These are phyloP conservation scores for Pseudogymnoascus verrucosus DNA, from an alignment of 2,329 filamentous ascomycete species.

Conservation along the genomic window DNA sequence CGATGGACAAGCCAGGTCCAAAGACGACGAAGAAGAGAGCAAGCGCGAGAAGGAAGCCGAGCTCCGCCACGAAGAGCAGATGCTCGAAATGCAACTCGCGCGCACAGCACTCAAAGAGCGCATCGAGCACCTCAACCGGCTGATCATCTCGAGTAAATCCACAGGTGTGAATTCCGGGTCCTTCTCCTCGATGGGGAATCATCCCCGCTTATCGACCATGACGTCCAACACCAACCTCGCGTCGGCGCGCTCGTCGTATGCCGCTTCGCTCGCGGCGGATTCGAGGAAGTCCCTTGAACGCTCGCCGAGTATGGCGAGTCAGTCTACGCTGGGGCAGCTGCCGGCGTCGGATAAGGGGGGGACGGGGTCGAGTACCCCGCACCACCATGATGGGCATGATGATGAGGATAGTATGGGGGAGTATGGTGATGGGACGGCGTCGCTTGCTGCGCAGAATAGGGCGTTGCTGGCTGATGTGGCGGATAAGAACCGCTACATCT, in stretches of 20 bases:
- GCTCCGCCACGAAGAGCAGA: slow-evolving; percentile 88
- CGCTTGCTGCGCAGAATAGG: slow-evolving; percentile 73
- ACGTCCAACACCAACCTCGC: slow-evolving; percentile 37
- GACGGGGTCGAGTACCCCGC: slow-evolving; percentile 10
- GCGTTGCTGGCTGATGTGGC: slow-evolving; percentile 89
- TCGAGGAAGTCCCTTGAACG: slow-evolving; percentile 44
- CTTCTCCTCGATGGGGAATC: slow-evolving; percentile 58
- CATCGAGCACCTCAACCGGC: slow-evolving; percentile 90
- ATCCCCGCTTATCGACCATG: slow-evolving; percentile 49
- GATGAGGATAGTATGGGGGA: slow-evolving; percentile 70
- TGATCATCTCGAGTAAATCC: slow-evolving; percentile 93
- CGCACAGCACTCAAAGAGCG: slow-evolving; percentile 93
- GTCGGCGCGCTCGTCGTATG: slow-evolving; percentile 62
- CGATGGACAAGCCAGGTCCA: slow-evolving; percentile 67
- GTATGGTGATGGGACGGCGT: slow-evolving; percentile 79
- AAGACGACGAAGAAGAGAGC: slow-evolving; percentile 62
- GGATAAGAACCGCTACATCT: slow-evolving; percentile 97
- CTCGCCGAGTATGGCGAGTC: slow-evolving; percentile 58
- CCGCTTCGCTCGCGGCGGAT: slow-evolving; percentile 41
- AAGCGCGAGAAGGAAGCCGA: slow-evolving; percentile 71
- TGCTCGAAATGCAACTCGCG: slow-evolving; percentile 96
- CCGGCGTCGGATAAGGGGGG: slow-evolving; percentile 15
- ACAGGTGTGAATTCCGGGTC: slow-evolving; percentile 80
- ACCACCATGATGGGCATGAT: slow-evolving; percentile 28
- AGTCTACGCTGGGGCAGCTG: slow-evolving; percentile 26